Evolutionary conservation across 305 asterid genomes (phyloP).

Genomic region (Nicotiana rustica): DNA sequence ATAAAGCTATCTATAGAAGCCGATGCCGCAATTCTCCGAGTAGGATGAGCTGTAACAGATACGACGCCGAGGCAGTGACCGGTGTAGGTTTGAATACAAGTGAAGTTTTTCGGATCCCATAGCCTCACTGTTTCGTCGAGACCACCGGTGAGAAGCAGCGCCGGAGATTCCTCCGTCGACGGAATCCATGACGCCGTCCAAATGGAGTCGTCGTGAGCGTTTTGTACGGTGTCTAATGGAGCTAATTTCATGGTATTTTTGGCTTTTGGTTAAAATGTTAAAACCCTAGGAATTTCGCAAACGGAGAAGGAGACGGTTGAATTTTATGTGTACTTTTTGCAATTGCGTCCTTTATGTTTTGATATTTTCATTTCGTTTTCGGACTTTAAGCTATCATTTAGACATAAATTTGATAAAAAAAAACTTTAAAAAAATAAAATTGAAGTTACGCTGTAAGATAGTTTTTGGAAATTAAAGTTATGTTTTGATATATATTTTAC

Average conservation of each 20-base stretch:
- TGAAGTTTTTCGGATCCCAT: slow-evolving; percentile 67
- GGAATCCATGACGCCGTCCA: slow-evolving; percentile 93
- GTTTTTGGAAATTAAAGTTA: too few species aligned
- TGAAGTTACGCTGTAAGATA: too few species aligned
- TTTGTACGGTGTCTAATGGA: slow-evolving; percentile 64
- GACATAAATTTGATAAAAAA: too few species aligned
- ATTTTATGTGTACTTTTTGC: background rate
- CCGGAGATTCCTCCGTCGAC: slow-evolving; percentile 52
- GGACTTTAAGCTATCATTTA: too few species aligned
- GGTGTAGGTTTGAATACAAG: slow-evolving; percentile 60
- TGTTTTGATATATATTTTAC: too few species aligned
- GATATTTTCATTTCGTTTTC: background rate
- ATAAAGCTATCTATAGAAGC: slow-evolving; percentile 91
- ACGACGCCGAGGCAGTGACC: slow-evolving; percentile 93
- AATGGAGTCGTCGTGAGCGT: slow-evolving; percentile 88
- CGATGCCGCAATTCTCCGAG: slow-evolving; percentile 87
- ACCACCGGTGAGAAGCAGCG: slow-evolving; percentile 80
- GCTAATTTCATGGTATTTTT: slow-evolving; percentile 71
- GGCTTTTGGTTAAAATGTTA: slow-evolving; percentile 17
- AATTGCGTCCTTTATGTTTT: background rate
- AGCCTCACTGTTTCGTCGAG: slow-evolving; percentile 86
- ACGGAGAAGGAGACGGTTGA: background rate
- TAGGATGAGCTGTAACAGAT: slow-evolving; percentile 90
- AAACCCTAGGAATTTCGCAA: slow-evolving; percentile 47
- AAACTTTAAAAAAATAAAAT: too few species aligned